A percentile compares a stretch with the other conserved stretches of the same genome.
Evolutionary conservation across 2,329 filamentous ascomycete genomes (phyloP).

Genomic region (Talaromyces sp.): DNA sequence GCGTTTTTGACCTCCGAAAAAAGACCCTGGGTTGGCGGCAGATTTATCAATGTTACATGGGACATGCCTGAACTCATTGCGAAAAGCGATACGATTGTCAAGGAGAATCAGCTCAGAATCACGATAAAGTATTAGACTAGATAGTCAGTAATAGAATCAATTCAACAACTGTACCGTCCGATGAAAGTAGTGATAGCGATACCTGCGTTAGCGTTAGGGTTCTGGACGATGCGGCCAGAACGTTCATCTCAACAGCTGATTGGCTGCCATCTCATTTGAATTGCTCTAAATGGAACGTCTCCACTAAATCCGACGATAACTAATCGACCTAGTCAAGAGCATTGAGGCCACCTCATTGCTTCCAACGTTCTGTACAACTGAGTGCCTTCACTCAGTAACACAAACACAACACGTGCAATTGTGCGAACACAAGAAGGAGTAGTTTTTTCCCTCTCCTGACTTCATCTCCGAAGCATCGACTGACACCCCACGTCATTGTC

Average conservation of each 20-base stretch:
- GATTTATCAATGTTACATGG: conserved; percentile 25
- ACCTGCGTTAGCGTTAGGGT: background rate
- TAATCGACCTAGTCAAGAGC: background rate
- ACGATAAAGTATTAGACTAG: conserved; percentile 23
- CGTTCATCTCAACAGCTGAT: background rate
- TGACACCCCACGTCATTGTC: conserved; percentile 2
- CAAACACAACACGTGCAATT: background rate
- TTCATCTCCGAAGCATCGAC: background rate
- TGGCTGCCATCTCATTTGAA: background rate
- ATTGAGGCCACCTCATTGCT: conserved; percentile 9
- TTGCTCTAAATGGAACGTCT: conserved; percentile 1
- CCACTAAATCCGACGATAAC: background rate
- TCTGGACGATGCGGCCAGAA: background rate
- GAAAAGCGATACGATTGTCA: conserved; percentile 24
- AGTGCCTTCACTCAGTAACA: background rate
- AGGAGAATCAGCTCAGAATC: conserved; percentile 43
- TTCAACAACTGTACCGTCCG: background rate
- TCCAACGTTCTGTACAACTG: background rate
- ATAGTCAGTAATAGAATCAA: background rate
- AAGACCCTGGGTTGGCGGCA: conserved; percentile 27
- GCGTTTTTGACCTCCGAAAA: conserved; percentile 26
- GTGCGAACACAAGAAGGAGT: background rate
- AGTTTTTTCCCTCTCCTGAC: background rate
- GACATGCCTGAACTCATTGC: conserved; percentile 24
- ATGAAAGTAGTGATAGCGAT: too few relatives aligned